Base-by-base conservation (phyloP, 2,329 filamentous ascomycete species). In the Aspergillus quadrilineatus region DNA sequence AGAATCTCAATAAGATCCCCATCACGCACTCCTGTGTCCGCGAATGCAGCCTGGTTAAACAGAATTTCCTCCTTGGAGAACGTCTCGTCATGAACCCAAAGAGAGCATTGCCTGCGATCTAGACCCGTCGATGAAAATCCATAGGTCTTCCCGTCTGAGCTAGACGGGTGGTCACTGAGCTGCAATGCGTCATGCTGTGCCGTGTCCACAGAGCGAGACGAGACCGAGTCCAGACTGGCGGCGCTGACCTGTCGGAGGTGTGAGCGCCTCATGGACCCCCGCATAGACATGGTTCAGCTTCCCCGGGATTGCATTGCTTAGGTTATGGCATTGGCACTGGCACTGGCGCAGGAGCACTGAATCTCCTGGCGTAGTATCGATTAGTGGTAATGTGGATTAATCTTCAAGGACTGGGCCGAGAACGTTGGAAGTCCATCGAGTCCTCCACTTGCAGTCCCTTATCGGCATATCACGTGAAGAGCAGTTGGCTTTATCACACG, bases 21-120 rank as follows among this genome's bases (percentile, higher is more conserved):
- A 0, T 85, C 78, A 55, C 82, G 82, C 60, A 90, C 79, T 45
- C 83, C 81, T 44, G 81, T 78, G 61, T 83, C 81, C 52, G 85
- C 83, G 57, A 93, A 84, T 14, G 87, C 80, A 55, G 89, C 86
- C 56, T 88, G 80, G 69, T 93, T 94, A 67, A 95, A 81, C 22
- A 94, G 79, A 44, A 94, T 86, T 65, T 93, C 90, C 66, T 95
- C 89, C 56, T 82, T 83, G 7, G 88, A 86, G 66, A 92, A 88
- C 42, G 83, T 85, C 63, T 95, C 90, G 70, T 92, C 89, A 63
- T 85, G 82, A 6, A 82, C 79, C 79, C 81, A 83, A 12, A 84
- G 70, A 2, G 77, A 78, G 64, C 80, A 82, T 59, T 68, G 66
- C 6, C 68, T 68, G 12, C 69, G 67, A 47, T 60, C 66, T 37